Conservation (phyloP, 345 rosid genomes). For the Durio zibethinus region DNA sequence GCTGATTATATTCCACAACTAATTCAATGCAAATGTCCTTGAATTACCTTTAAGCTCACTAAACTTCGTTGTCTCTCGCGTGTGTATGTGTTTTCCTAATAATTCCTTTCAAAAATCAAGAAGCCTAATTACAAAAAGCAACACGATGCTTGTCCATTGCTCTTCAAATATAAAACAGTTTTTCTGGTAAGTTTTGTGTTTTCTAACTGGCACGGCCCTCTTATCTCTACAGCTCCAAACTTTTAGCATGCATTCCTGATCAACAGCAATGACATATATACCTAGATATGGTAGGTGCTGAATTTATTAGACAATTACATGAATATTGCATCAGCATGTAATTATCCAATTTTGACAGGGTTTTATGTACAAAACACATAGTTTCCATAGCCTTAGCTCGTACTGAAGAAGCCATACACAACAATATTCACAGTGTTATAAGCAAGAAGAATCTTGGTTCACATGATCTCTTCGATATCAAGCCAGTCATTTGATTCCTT, state of each 20-base stretch:
- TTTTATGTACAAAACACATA: conserved; percentile 43
- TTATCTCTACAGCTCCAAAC: neutral
- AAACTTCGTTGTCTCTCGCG: neutral
- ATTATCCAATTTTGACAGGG: neutral
- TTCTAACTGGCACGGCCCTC: neutral
- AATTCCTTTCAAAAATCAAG: neutral
- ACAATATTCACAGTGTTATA: conserved; percentile 34
- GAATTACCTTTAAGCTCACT: neutral
- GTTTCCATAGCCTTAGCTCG: conserved; percentile 22
- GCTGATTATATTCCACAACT: too few species aligned
- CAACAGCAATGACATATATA: neutral
- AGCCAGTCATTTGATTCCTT: conserved; percentile 73
- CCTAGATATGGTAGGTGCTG: neutral
- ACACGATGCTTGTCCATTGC: neutral
- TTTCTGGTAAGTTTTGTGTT: neutral
- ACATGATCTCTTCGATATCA: conserved; percentile 60
- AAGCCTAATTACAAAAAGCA: neutral
- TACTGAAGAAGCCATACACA: conserved; percentile 24
- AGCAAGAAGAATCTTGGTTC: conserved; percentile 7
- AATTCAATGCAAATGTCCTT: neutral
- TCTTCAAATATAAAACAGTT: neutral
- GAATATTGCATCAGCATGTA: neutral
- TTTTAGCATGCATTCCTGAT: neutral
- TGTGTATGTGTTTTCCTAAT: neutral
- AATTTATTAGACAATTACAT: neutral